Conservation (phyloP, 805 yeast genomes). For the Saccharomyces cerevisiae region DNA sequence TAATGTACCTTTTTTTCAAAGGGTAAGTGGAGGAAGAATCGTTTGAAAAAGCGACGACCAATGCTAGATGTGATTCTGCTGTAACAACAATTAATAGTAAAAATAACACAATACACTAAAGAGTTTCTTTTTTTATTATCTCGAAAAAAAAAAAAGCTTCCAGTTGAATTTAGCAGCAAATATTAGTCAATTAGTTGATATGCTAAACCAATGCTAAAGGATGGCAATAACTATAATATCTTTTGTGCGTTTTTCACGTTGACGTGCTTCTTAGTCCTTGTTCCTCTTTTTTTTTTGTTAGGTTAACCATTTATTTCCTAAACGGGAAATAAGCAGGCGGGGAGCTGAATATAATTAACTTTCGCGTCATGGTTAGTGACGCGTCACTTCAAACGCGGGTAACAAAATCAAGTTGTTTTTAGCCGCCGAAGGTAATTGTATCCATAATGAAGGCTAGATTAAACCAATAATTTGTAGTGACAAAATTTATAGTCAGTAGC, state of each 20-base stretch:
- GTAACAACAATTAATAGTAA: not conserved
- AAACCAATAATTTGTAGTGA: no score
- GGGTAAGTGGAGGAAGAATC: not conserved
- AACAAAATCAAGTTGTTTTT: not conserved
- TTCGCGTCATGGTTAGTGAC: not conserved
- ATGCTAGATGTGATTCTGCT: not conserved
- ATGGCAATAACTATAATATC: not conserved
- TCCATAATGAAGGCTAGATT: not conserved
- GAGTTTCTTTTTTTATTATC: not conserved
- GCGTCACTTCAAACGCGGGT: not conserved
- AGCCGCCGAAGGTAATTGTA: not conserved
- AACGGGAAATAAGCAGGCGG: not conserved
- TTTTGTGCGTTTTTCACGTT: not conserved
- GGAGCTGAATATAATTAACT: not conserved
- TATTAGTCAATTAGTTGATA: not conserved
- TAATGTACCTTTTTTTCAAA: not conserved
- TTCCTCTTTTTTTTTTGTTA: not conserved
- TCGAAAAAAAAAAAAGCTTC: not conserved
- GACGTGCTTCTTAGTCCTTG: not conserved
- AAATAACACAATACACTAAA: not conserved
- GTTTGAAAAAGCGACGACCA: not conserved
- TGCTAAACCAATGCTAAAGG: not conserved
- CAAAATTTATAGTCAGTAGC: no score
- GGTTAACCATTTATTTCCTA: not conserved
- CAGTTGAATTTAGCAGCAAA: not conserved